Base-by-base conservation (phyloP, 23 red algal genomes). In the Gracilaria gracilis region DNA sequence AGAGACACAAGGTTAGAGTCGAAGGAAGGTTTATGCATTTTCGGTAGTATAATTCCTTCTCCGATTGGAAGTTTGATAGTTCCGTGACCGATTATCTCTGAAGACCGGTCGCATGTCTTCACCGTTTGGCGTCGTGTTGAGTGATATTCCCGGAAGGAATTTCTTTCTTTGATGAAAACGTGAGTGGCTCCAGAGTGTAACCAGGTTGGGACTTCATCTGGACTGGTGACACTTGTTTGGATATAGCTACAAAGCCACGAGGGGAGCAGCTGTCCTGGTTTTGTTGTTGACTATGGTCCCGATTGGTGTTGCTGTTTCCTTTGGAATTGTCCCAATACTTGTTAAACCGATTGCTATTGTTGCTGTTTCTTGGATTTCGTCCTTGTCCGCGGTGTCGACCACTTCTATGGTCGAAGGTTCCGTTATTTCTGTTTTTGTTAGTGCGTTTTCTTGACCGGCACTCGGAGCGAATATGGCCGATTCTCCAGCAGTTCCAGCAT, bases 261-360 rank as follows among this genome's bases (percentile, higher is more conserved):
- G 76, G 59, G 34, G 59, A 0, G 24, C 47, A 21, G 25, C 27
- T 23, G n/a, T 33, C 47, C n/a, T 9, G 21, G 11, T 9, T 9
- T 67, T 24, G 61, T 67, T 67, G 61, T 67, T 67, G 21, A n/a
- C n/a, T n/a, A n/a, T n/a, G n/a, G n/a, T n/a, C n/a, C n/a, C 61
- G 61, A 17, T 67, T 67, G 61, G 21, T 33, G 61, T 67, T 67
- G 61, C n/a, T n/a, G n/a, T n/a, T 67, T 67, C n/a, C n/a, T 8
- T 29, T 67, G 21, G 61, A 15, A 15, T 9, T 33, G 61, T 24
- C 29, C 61, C 61, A 67, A 23, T 67, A 15, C 61, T 25, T 67
- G 24, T 67, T 67, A 25, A 23, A 67, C 8, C 8, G 21, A 23
- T 67, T 29, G 8, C 24, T 17, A 9, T 33, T 24, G 24, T 67